Base-by-base conservation (phyloP, 768 basidiomycete genomes). In the Mycena chlorophos region DNA sequence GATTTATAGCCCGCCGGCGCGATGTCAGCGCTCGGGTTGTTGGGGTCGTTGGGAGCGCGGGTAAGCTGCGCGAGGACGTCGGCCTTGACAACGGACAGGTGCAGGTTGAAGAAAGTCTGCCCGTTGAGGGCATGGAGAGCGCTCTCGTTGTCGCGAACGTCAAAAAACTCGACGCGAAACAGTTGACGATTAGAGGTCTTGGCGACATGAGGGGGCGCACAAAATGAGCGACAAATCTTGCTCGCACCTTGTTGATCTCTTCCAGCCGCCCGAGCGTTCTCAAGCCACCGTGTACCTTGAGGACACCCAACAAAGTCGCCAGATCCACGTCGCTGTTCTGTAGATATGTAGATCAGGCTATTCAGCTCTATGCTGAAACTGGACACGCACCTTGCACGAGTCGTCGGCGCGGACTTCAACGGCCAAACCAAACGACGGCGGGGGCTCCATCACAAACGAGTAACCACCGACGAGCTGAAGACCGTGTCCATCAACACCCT, bases 91-190 rank as follows among this genome's bases (percentile, higher is more conserved):
- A 81, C 71, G 14, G 67, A 70, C 25, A 89, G 69, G 48, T 74
- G 78, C 71, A 81, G 78, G 30, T 81, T 84, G 50, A 82, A 80
- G 30, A 82, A 65, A 42, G 71, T 67, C 31, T 75, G 75, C 2
- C 76, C 75, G 45, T 87, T 65, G 19, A 92, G 70, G 42, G 72
- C 72, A 43, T 70, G 67, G 62, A 73, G 78, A 14, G 89, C 88
- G 12, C 66, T 63, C 34, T 75, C 70, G 5, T 87, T 83, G 34
- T 79, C 77, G 23, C 87, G 77, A 25, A 82, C 75, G 63, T 91
- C 88, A 64, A 78, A 87, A 66, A 81, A 93, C 59, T 90, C 88
- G 49, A 85, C 80, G 37, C 70, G 71, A 68, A 84, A 89, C 26
- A 77, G 68, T 68, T 63, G 66, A 6, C 60, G 57, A 5, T 54